Percentiles rank a stretch among this genome's conserved stretches.
Conservation (phyloP, 306 rosid species). For the Malus sieversii region DNA sequence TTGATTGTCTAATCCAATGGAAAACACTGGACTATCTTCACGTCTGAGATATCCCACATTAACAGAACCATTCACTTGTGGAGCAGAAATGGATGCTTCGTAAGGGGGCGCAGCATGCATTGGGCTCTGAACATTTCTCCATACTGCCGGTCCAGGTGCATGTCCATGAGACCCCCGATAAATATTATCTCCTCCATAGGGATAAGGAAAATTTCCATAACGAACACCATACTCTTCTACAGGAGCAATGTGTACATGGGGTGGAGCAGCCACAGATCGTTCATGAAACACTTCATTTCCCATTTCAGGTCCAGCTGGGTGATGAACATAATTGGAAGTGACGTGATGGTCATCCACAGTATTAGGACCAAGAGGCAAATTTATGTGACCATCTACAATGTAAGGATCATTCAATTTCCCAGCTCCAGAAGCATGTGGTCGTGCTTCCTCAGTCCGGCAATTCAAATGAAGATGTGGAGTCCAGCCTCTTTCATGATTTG, state of each 20-base stretch:
- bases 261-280: constrained; percentile 43
- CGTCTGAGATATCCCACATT: constrained; percentile 46
- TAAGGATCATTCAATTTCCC: constrained; percentile 58
- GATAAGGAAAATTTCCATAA: constrained; percentile 52
- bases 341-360: constrained; percentile 40
- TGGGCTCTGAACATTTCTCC: constrained; percentile 60
- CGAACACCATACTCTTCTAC: constrained; percentile 56
- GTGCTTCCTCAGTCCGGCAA: constrained; percentile 50
- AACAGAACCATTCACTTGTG: constrained; percentile 49
- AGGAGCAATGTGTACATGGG: constrained; percentile 45
- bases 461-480: constrained; percentile 47
- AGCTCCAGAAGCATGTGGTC: constrained; percentile 44
- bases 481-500: constrained; percentile 70
- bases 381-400: constrained; percentile 50
- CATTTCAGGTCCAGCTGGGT: constrained; percentile 48
- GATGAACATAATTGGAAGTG: constrained; percentile 52
- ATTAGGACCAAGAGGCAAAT: constrained; percentile 48
- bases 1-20: constrained; percentile 50
- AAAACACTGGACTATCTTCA: constrained; percentile 58
- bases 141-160: constrained; percentile 41
- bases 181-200: constrained; percentile 59
- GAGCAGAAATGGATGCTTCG: constrained; percentile 47
- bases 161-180: constrained; percentile 49
- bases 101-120: constrained; percentile 48
- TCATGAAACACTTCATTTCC: constrained; percentile 63